Evolutionary conservation across 108 stramenopile species (phyloP).

Genomic region (Licmophora abbreviata): DNA sequence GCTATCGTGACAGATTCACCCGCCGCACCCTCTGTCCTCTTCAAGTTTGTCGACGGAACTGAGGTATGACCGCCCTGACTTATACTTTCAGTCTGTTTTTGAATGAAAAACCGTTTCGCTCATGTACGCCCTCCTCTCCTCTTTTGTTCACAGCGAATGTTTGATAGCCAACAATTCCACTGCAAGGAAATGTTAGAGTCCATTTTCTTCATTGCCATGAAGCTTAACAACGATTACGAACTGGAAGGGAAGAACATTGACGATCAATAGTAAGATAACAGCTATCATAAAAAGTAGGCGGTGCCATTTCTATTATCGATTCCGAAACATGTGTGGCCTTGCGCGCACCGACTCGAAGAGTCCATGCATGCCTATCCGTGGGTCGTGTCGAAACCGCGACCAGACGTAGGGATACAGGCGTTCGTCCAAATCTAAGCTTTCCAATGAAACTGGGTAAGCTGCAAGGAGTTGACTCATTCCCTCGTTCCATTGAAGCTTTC

Average conservation of each 20-base stretch:
- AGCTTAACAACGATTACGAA: constrained; percentile 48
- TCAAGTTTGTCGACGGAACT: constrained; percentile 58
- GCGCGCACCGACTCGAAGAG: too few relatives aligned
- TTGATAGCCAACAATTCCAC: constrained; percentile 24
- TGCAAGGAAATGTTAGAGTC: constrained; percentile 39
- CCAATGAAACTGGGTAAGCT: constrained; percentile 19
- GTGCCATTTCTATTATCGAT: too few relatives aligned
- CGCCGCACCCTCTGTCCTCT: constrained; percentile 46
- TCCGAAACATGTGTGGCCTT: too few relatives aligned
- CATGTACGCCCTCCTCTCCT: not conserved
- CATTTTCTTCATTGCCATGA: constrained; percentile 28
- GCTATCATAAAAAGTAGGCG: too few relatives aligned
- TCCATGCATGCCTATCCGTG: too few relatives aligned
- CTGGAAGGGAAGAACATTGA: constrained; percentile 55
- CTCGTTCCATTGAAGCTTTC: not conserved
- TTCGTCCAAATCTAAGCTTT: constrained; percentile 12
- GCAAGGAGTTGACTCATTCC: constrained; percentile 6
- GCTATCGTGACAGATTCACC: constrained; percentile 34
- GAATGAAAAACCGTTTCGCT: not conserved
- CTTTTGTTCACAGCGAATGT: constrained; percentile 6
- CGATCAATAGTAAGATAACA: constrained; percentile 25
- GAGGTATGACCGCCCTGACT: constrained; percentile 21
- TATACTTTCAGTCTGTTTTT: not conserved
- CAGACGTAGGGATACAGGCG: constrained; percentile 18
- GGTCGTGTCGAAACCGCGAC: not conserved